These are phyloP conservation scores for Saccharomyces hybrid DNA, from an alignment of 1,139 yeast species.

Conservation along the genomic window DNA sequence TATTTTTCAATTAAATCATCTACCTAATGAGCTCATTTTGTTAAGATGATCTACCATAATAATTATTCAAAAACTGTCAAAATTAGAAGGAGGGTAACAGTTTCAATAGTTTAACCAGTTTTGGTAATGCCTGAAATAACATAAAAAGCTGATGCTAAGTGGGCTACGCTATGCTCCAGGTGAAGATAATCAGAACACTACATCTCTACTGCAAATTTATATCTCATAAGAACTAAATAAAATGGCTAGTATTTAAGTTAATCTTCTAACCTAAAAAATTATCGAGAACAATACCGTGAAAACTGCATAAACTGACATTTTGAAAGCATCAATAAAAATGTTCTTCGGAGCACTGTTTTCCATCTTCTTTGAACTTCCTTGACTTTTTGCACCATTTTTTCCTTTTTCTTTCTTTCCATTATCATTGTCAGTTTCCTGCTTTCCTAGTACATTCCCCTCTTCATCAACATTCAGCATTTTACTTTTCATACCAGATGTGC, in stretches of 20 bases:
- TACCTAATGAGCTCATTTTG: not conserved
- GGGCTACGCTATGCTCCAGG: not conserved
- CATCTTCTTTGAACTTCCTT: not conserved
- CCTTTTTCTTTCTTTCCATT: not conserved
- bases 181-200: not conserved
- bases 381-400: not conserved
- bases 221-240: not conserved
- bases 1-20: not conserved
- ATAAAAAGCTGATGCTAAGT: not conserved
- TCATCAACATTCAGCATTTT: constrained; percentile 36
- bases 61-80: not conserved
- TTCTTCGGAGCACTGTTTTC: not conserved
- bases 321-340: not conserved
- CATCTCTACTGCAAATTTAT: not conserved
- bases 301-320: not conserved
- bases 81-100: not conserved
- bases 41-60: not conserved
- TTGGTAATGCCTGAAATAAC: not conserved
- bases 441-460: constrained; percentile 27
- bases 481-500: constrained; percentile 38
- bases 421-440: not conserved
- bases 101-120: too few species aligned
- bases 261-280: not conserved
- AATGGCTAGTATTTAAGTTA: not conserved
- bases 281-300: not conserved